These are phyloP conservation scores for Neohortaea acidophila DNA, from an alignment of 495 filamentous ascomycete species.

Conservation along the genomic window DNA sequence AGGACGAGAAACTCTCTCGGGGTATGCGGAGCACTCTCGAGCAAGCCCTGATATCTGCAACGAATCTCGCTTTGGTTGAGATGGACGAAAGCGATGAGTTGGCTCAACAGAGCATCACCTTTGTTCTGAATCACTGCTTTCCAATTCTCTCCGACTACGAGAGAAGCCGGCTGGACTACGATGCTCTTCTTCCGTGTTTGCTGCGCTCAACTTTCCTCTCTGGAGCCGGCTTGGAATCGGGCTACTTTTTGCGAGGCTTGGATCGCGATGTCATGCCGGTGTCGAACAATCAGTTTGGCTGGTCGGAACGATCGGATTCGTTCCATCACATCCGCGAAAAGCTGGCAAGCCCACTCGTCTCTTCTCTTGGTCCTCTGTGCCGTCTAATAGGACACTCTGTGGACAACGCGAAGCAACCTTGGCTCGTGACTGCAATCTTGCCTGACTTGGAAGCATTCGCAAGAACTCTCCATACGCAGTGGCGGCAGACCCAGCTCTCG, in stretches of 20 bases:
- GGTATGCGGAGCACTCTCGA: conserved; percentile 58
- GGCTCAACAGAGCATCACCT: conserved; percentile 44
- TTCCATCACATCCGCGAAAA: conserved; percentile 31
- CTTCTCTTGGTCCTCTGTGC: conserved; percentile 65
- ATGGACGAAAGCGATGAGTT: conserved; percentile 34
- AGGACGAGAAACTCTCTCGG: conserved; percentile 45
- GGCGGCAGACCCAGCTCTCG: conserved; percentile 72
- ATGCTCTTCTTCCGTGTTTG: conserved; percentile 53
- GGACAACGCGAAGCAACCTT: conserved; percentile 45
- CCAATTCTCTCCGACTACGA: conserved; percentile 48
- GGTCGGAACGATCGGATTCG: conserved; percentile 45
- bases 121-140: conserved; percentile 70
- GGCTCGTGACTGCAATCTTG: conserved; percentile 48
- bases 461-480: conserved; percentile 56
- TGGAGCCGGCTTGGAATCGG: conserved; percentile 63
- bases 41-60: conserved; percentile 57
- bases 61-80: conserved; percentile 58
- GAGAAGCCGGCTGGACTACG: conserved; percentile 48
- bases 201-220: conserved; percentile 52
- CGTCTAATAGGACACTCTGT: conserved; percentile 59
- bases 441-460: conserved; percentile 59
- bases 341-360: conserved; percentile 50
- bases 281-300: conserved; percentile 50
- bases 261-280: conserved; percentile 56
- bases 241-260: conserved; percentile 64